Percentiles rank a stretch among this genome's conserved stretches.
Conservation (phyloP, 306 rosid species). For the Psophocarpus tetragonolobus region DNA sequence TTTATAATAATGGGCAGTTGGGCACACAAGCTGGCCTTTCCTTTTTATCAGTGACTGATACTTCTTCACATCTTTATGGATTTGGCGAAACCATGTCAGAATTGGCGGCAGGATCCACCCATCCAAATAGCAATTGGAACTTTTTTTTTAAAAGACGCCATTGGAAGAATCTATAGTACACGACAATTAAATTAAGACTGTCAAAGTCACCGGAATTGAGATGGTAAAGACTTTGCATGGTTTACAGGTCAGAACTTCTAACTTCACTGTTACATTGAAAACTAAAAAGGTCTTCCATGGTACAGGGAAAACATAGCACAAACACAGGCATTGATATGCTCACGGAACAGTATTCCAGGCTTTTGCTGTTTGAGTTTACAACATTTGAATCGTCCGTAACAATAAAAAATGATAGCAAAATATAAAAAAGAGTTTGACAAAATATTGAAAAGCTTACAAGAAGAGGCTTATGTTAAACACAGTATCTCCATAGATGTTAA, state of each 20-base stretch:
- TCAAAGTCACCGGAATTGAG: neutral
- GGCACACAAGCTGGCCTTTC: neutral
- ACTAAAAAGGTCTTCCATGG: neutral
- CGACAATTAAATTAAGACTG: neutral
- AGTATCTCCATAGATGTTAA: neutral
- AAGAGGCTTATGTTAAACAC: neutral
- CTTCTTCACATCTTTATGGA: neutral
- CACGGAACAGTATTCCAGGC: neutral
- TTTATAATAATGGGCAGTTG: neutral
- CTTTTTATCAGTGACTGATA: neutral
- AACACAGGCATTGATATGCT: neutral
- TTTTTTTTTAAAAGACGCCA: neutral
- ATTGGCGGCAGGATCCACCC: constrained; percentile 26
- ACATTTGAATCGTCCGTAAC: neutral
- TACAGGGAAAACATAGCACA: neutral
- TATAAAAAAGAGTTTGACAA: neutral
- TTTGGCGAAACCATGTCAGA: constrained; percentile 5
- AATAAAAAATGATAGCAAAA: neutral
- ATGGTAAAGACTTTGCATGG: neutral
- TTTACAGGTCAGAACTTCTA: neutral
- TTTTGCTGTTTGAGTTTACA: too few species aligned
- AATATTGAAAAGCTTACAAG: neutral
- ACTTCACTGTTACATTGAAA: neutral
- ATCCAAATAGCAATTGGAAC: neutral
- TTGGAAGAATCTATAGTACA: neutral